These are phyloP conservation scores for Beta lomatogona DNA, from an alignment of 179 eudicot species.

Conservation along the genomic window DNA sequence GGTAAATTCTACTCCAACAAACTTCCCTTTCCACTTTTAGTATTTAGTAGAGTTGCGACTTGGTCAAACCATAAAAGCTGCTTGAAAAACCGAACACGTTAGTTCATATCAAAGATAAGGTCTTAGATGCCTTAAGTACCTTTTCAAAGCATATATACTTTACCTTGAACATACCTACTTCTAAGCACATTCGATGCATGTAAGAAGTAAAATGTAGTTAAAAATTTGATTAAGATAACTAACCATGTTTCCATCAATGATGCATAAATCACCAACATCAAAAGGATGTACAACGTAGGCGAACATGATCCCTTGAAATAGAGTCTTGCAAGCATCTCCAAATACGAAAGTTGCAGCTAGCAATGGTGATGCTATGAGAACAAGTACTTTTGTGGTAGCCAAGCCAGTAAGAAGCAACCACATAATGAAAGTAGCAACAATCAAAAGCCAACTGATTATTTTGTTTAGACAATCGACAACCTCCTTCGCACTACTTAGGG, in stretches of 20 bases:
- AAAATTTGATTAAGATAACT: background rate
- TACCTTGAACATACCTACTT: too few species aligned
- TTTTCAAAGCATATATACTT: too few species aligned
- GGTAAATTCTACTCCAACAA: too few species aligned
- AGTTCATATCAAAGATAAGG: too few species aligned
- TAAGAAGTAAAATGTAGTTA: background rate
- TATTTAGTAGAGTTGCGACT: too few species aligned
- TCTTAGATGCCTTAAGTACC: too few species aligned
- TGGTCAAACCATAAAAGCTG: too few species aligned
- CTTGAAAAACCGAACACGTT: too few species aligned
- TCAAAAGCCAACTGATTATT: conserved; percentile 21
- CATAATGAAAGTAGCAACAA: conserved; percentile 21
- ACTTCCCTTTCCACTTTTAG: too few species aligned
- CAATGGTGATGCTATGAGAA: conserved; percentile 26
- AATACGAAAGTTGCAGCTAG: conserved; percentile 29
- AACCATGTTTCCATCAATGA: conserved; percentile 30
- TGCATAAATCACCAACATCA: conserved; percentile 33
- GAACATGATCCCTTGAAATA: conserved; percentile 36
- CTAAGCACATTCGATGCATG: too few species aligned
- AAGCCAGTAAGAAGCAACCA: conserved; percentile 31
- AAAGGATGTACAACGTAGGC: conserved; percentile 32
- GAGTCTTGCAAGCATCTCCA: conserved; percentile 29
- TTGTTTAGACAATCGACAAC: conserved; percentile 23
- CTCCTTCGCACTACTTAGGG: conserved; percentile 25
- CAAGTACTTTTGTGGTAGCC: conserved; percentile 21